These are phyloP conservation scores for Magnusiomyces paraingens DNA, from an alignment of 1,139 yeast genomes.

Conservation along the genomic window DNA sequence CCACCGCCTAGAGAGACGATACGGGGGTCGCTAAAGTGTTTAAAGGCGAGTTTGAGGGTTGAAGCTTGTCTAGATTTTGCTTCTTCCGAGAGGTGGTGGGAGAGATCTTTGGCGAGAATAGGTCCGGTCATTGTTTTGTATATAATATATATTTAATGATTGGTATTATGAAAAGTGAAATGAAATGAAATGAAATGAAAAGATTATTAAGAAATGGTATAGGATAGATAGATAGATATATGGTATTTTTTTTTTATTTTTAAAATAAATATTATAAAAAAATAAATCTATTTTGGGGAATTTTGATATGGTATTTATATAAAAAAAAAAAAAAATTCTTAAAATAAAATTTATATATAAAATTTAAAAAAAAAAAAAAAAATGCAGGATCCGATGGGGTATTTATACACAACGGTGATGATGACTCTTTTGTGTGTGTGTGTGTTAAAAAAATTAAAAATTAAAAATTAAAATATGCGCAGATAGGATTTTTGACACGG, in stretches of 20 bases:
- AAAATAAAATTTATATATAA: too few species aligned
- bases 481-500: too few species aligned
- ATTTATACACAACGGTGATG: neutral
- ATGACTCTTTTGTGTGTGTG: too few species aligned
- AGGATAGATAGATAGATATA: too few species aligned
- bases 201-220: neutral
- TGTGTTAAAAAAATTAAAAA: too few species aligned
- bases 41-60: conserved; percentile 77
- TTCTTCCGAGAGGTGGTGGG: conserved; percentile 72
- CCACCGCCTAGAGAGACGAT: conserved; percentile 94
- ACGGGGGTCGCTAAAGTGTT: conserved; percentile 64
- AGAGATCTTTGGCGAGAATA: conserved; percentile 53
- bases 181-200: too few species aligned
- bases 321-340: neutral
- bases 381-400: neutral
- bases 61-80: conserved; percentile 72
- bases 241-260: too few species aligned
- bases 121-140: conserved; percentile 2
- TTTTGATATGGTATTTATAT: too few species aligned
- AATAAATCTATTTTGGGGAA: too few species aligned
- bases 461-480: too few species aligned
- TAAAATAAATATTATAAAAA: too few species aligned
- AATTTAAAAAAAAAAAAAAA: too few species aligned
- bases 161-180: neutral
- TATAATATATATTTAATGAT: neutral